Percentiles rank a stretch among this genome's conserved stretches.
phyloP scores from a whole-genome alignment of 306 rosid genomes.

The Casuarina cunninghamiana region DNA sequence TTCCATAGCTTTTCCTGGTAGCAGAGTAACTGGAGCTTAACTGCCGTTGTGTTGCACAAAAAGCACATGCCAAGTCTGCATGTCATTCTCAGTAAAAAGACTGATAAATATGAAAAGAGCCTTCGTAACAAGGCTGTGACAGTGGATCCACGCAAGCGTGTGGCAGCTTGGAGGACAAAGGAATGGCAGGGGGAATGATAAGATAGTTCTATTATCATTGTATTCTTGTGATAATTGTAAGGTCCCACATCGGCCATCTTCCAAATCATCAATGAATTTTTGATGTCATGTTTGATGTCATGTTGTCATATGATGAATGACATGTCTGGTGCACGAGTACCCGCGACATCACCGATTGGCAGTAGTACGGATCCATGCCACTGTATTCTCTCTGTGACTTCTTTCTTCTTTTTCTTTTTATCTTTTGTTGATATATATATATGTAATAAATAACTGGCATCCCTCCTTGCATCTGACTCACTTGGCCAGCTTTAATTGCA shows the following conservation, averaged over 20 bases:
- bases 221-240: slow-evolving; percentile 23
- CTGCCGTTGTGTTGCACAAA: too few species aligned
- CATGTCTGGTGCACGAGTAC: slow-evolving; percentile 51
- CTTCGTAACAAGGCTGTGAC: background rate
- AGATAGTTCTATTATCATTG: slow-evolving; percentile 35
- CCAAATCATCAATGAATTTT: slow-evolving; percentile 5
- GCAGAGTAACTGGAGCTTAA: too few species aligned
- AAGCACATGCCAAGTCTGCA: too few species aligned
- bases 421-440: background rate
- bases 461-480: too few species aligned
- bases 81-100: background rate
- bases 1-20: too few species aligned
- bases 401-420: background rate
- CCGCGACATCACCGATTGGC: slow-evolving; percentile 30
- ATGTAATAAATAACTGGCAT: too few species aligned
- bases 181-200: slow-evolving; percentile 38
- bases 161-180: slow-evolving; percentile 39
- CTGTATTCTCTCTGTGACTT: slow-evolving; percentile 15
- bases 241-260: slow-evolving; percentile 18
- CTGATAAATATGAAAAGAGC: background rate
- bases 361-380: slow-evolving; percentile 35
- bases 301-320: slow-evolving; percentile 32
- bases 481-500: too few species aligned
- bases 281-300: background rate
- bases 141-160: slow-evolving; percentile 58